phyloP scores from a whole-genome alignment of 345 rosid genomes.

The Citrus trifoliata region DNA sequence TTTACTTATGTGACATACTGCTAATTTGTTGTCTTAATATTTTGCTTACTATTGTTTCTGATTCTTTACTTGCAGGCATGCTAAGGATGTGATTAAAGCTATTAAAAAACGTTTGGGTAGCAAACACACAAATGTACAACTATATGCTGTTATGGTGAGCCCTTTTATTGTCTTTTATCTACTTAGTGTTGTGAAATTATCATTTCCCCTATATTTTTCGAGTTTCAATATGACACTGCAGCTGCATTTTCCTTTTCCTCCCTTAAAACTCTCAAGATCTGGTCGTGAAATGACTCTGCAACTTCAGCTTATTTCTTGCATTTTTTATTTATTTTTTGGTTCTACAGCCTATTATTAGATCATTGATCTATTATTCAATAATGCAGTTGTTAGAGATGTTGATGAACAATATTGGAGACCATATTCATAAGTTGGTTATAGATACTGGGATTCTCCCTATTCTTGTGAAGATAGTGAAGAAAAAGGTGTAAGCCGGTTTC shows the following conservation, averaged over 20 bases:
- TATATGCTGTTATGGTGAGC: slow-evolving; percentile 81
- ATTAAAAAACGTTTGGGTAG: slow-evolving; percentile 86
- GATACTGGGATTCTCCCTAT: slow-evolving; percentile 66
- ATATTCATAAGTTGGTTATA: slow-evolving; percentile 73
- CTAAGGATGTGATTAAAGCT: slow-evolving; percentile 80
- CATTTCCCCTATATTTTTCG: background rate
- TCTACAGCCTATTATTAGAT: background rate
- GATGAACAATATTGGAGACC: slow-evolving; percentile 91
- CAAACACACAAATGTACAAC: slow-evolving; percentile 56
- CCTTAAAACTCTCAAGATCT: background rate
- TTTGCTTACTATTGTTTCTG: slow-evolving; percentile 1
- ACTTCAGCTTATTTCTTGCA: background rate
- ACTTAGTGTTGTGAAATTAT: background rate
- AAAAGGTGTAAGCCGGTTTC: slow-evolving; percentile 59
- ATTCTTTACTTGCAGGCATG: slow-evolving; percentile 48
- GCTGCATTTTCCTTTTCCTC: background rate
- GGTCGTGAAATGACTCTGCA: background rate
- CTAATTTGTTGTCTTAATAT: background rate
- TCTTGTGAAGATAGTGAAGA: slow-evolving; percentile 92
- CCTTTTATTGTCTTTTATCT: background rate
- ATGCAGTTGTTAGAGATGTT: slow-evolving; percentile 89
- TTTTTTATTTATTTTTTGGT: background rate
- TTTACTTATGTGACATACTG: background rate
- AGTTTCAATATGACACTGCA: background rate
- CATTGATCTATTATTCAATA: background rate